Evolutionary conservation across 2,329 filamentous ascomycete species (phyloP).

Genomic region (Phialophora tarda): DNA sequence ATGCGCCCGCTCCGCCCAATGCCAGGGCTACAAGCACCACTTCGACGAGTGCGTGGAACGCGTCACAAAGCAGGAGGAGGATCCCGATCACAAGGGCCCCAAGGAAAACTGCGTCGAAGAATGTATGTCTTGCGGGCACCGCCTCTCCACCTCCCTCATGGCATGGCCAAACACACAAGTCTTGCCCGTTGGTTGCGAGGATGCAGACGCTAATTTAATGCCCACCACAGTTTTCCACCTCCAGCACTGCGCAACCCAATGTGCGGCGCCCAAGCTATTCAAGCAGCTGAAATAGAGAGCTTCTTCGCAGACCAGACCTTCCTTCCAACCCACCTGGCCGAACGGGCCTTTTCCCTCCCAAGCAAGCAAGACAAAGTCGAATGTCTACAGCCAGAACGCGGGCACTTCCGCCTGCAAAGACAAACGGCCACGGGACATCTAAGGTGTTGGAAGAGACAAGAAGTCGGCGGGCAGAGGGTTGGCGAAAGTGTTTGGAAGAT

Average conservation of each 20-base stretch:
- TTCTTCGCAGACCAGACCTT: background rate
- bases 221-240: slow-evolving; percentile 88
- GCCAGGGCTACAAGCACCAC: slow-evolving; percentile 91
- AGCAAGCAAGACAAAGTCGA: background rate
- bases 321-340: background rate
- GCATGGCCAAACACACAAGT: background rate
- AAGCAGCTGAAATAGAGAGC: slow-evolving; percentile 79
- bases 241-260: slow-evolving; percentile 89
- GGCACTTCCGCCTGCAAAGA: background rate
- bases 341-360: background rate
- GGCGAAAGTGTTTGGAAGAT: background rate
- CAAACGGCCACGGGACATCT: background rate
- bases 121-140: slow-evolving; percentile 69
- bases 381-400: background rate
- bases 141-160: background rate
- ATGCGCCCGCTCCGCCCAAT: slow-evolving; percentile 85
- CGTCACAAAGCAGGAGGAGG: slow-evolving; percentile 71
- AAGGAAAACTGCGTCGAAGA: slow-evolving; percentile 98
- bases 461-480: background rate
- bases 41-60: slow-evolving; percentile 98
- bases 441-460: background rate
- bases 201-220: background rate
- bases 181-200: background rate
- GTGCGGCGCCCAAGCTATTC: slow-evolving; percentile 96
- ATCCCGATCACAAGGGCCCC: slow-evolving; percentile 71